A percentile compares a stretch with the other conserved stretches of the same genome.
Evolutionary conservation across 352 stramenopile genomes (phyloP).

Genomic region (Plasmopara muralis): DNA sequence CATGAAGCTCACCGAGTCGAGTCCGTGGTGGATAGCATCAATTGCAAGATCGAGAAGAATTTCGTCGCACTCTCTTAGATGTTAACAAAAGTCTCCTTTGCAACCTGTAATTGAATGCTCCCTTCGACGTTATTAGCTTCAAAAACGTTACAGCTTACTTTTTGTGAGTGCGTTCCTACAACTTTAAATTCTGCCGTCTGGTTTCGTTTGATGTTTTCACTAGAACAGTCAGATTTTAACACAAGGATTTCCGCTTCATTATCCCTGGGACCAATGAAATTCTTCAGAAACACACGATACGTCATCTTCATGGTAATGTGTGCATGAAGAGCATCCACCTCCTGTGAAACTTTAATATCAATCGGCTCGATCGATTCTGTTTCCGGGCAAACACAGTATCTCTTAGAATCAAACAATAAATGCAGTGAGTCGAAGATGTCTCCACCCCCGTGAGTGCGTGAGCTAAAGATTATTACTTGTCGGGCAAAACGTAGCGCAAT

Average conservation of each 20-base stretch:
- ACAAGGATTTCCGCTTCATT: conserved; percentile 1
- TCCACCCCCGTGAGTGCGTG: conserved; percentile 51
- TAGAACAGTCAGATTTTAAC: too few relatives aligned
- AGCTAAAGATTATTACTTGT: conserved; percentile 53
- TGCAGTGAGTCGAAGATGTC: conserved; percentile 66
- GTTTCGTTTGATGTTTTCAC: conserved; percentile 1
- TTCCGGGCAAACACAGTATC: conserved; percentile 49
- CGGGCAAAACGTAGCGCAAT: conserved; percentile 44
- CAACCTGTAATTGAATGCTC: conserved; percentile 23
- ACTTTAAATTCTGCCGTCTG: conserved; percentile 21
- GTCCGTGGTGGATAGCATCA: conserved; percentile 20
- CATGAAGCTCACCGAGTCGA: conserved; percentile 15
- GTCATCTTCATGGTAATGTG: conserved; percentile 20
- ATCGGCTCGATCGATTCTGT: conserved; percentile 35
- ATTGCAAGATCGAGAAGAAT: conserved; percentile 26
- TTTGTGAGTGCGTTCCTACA: conserved; percentile 29
- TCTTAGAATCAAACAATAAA: conserved; percentile 35
- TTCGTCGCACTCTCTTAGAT: conserved; percentile 29
- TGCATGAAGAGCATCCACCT: conserved; percentile 10
- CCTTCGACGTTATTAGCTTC: conserved; percentile 24
- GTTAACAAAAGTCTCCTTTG: conserved; percentile 9
- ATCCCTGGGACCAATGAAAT: conserved; percentile 9
- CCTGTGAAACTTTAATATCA: conserved; percentile 24
- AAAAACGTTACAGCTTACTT: conserved; percentile 11
- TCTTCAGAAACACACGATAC: conserved; percentile 28